Percentiles rank a stretch among this genome's conserved stretches.
These are phyloP conservation scores for Akanthomyces muscarius DNA, from an alignment of 2,329 filamentous ascomycete genomes.

Conservation along the genomic window DNA sequence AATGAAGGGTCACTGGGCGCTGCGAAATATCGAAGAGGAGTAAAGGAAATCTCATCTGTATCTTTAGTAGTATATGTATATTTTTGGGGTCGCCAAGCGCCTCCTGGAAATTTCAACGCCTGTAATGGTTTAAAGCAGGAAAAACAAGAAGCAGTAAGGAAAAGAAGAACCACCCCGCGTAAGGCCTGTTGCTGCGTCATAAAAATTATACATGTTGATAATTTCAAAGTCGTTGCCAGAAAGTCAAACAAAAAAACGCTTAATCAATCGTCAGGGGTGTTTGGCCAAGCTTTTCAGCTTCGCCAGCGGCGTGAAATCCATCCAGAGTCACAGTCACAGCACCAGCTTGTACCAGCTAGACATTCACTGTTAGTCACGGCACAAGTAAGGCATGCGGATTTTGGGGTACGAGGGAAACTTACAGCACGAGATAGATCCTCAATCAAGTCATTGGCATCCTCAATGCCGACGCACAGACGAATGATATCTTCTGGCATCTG, in stretches of 20 bases:
- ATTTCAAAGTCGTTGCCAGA: background rate
- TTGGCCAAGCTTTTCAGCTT: conserved; percentile 31
- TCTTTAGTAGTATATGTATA: conserved; percentile 3
- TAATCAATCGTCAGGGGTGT: conserved; percentile 26
- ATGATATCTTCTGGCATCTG: conserved; percentile 97
- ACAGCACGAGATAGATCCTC: conserved; percentile 89
- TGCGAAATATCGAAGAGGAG: background rate
- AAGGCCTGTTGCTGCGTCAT: background rate
- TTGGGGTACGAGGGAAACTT: conserved; percentile 42
- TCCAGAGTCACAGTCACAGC: conserved; percentile 84
- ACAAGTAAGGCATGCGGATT: background rate
- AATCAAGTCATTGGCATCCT: conserved; percentile 85
- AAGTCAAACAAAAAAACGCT: background rate
- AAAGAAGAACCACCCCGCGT: background rate
- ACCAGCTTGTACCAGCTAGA: conserved; percentile 83
- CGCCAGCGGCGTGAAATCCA: conserved; percentile 65
- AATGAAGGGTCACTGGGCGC: conserved; percentile 19
- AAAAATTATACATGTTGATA: conserved; percentile 14
- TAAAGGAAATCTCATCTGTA: background rate
- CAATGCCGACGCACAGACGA: conserved; percentile 90
- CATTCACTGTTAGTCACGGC: conserved; percentile 23
- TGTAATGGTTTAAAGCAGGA: background rate
- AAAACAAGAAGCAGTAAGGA: background rate
- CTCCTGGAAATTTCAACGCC: conserved; percentile 10
- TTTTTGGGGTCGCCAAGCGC: background rate